phyloP scores from a whole-genome alignment of 225 moss, liverwort and hornwort genomes.

The Rhytidiadelphus loreus region DNA sequence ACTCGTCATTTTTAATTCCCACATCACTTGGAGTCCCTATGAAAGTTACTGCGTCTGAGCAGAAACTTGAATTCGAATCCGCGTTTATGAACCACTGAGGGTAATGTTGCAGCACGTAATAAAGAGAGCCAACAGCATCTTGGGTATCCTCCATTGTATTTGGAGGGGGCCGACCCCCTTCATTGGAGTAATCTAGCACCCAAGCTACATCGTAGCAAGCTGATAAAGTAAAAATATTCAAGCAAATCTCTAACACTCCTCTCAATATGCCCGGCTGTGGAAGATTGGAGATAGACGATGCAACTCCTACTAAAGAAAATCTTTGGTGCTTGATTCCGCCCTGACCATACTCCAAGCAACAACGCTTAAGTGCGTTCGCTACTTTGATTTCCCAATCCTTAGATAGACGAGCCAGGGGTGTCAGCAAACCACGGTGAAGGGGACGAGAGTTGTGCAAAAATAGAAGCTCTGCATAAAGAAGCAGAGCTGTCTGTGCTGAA shows the following conservation, averaged over 20 bases:
- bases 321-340: constrained; percentile 61
- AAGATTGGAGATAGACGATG: constrained; percentile 59
- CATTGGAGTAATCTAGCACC: constrained; percentile 67
- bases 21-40: not conserved
- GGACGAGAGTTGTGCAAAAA: constrained; percentile 92
- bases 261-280: constrained; percentile 53
- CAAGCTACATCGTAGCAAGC: constrained; percentile 64
- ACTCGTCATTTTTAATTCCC: not conserved
- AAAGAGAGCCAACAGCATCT: constrained; percentile 87
- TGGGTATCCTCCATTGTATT: constrained; percentile 92
- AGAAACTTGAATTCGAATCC: not conserved
- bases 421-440: constrained; percentile 80
- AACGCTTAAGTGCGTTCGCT: constrained; percentile 30
- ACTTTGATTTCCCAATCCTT: constrained; percentile 22
- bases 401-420: constrained; percentile 56
- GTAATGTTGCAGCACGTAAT: constrained; percentile 81
- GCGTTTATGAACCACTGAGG: constrained; percentile 28
- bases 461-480: constrained; percentile 53
- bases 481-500: constrained; percentile 24
- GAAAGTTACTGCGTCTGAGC: not conserved
- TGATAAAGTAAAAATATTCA: constrained; percentile 37
- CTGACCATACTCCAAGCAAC: constrained; percentile 67
- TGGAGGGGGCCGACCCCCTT: constrained; percentile 83
- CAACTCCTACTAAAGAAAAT: constrained; percentile 72
- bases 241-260: constrained; percentile 34